These are phyloP conservation scores for Triticum timopheevii DNA, from an alignment of 176 grass and related monocot species.

Conservation along the genomic window DNA sequence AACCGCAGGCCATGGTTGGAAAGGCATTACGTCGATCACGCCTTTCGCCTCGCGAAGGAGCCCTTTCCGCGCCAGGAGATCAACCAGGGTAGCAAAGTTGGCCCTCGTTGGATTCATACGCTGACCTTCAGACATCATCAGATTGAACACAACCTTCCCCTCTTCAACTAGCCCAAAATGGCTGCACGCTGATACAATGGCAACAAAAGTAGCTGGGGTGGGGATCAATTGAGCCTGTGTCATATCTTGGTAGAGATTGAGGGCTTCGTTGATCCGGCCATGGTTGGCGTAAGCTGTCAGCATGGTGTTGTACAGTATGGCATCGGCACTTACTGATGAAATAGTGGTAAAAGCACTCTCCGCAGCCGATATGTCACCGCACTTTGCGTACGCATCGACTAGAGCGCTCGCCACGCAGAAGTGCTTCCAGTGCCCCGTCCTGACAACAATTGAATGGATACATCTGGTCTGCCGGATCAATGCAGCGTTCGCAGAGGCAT, in stretches of 20 bases:
- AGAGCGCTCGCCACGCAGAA: constrained; percentile 48
- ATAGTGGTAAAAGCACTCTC: constrained; percentile 23
- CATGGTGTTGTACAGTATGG: constrained; percentile 62
- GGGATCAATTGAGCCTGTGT: constrained; percentile 26
- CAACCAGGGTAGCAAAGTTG: constrained; percentile 46
- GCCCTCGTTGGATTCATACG: constrained; percentile 37
- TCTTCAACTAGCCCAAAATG: constrained; percentile 57
- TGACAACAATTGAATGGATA: constrained; percentile 45
- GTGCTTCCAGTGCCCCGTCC: constrained; percentile 37
- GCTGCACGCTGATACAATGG: constrained; percentile 48
- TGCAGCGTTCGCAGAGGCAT: constrained; percentile 47
- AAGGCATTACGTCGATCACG: constrained; percentile 47
- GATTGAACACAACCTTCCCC: constrained; percentile 40
- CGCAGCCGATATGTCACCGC: constrained; percentile 43
- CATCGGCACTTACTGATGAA: constrained; percentile 27
- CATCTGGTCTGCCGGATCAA: constrained; percentile 45
- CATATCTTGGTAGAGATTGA: constrained; percentile 48
- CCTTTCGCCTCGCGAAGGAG: constrained; percentile 43
- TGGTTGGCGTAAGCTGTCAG: constrained; percentile 65
- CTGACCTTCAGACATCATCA: constrained; percentile 30
- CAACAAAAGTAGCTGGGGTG: constrained; percentile 58
- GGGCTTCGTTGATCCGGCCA: constrained; percentile 33
- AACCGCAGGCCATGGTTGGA: constrained; percentile 50
- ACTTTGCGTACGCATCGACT: constrained; percentile 66
- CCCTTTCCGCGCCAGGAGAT: constrained; percentile 58